A percentile compares a stretch with the other conserved stretches of the same genome.
phyloP scores from a whole-genome alignment of 208 protist genomes.

The Leishmania gerbilli region DNA sequence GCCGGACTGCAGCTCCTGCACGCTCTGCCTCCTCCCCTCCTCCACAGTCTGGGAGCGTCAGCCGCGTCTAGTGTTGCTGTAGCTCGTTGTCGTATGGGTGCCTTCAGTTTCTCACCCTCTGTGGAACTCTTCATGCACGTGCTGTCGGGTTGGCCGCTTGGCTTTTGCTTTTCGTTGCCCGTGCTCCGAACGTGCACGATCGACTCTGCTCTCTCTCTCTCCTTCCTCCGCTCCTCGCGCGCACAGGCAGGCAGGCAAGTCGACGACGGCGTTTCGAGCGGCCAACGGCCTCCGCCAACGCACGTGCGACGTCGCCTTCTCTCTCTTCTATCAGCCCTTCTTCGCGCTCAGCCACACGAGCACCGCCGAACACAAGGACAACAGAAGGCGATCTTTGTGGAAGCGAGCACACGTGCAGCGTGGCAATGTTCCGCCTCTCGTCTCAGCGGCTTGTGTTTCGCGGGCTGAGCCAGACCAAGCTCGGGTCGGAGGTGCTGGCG shows the following conservation, averaged over 20 bases:
- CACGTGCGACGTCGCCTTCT: not conserved
- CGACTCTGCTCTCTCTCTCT: slow-evolving; percentile 1
- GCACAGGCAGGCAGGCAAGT: not conserved
- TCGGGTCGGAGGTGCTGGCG: slow-evolving; percentile 79
- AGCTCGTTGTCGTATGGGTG: not conserved
- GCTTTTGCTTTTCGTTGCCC: not conserved
- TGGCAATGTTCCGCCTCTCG: slow-evolving; percentile 49
- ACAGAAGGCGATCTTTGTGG: not conserved
- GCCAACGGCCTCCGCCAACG: not conserved
- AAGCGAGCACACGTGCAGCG: not conserved
- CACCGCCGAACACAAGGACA: not conserved
- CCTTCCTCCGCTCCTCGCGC: not conserved
- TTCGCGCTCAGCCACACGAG: not conserved
- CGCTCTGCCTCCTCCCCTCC: not conserved
- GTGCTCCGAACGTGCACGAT: not conserved
- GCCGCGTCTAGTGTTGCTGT: not conserved
- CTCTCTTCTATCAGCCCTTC: too few relatives aligned
- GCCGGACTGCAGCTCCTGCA: not conserved
- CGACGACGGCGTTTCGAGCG: not conserved
- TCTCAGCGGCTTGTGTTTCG: slow-evolving; percentile 41
- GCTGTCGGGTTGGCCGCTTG: not conserved
- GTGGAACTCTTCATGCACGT: too few relatives aligned
- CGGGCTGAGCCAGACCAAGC: slow-evolving; percentile 63
- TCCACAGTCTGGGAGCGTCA: not conserved
- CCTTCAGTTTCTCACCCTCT: not conserved